Evolutionary conservation across 352 stramenopile species (phyloP), one percentile per base, ranked within the genome.

Genomic region (Sclerospora graminicola): DNA sequence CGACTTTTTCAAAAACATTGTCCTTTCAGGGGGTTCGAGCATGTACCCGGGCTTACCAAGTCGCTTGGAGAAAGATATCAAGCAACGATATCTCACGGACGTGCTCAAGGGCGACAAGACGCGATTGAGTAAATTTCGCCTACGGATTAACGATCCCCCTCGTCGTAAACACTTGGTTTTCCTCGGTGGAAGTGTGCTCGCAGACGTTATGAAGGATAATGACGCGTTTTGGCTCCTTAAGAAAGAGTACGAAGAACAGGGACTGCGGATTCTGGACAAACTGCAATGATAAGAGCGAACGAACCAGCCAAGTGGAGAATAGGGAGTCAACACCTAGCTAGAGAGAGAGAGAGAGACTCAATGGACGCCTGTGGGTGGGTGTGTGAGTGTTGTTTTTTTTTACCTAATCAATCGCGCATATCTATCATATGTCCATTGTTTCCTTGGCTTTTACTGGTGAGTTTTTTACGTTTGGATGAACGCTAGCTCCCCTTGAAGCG

Each of bases 1-100:
- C 4, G 94, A 96, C 43, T 97, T 98, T 36, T 99, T 98, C 66
- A 98, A 97, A 53, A 97, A 99, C 66, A 97, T 99, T 54, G 84
- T 96, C 60, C 75, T 97, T 6, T 93, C 72, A 2, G 89, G 89
- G 21, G 94, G 94, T 14, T 96, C 84, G 14, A 95, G 73, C 57
- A 98, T 98, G 90, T 98, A 97, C 67, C 90, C 90, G n/a, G 94
- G 94, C 24, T 64, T 98, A 14, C 87, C 89, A 5, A 94, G 77
- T 31, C 82, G 91, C 47, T 66, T 97, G 18, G 86, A 97, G 62
- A 95, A 96, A 54, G 90, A 96, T 48, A 89, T 95, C 39, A 66
- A 66, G 47, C 57, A 66, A 41, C 44, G 57, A 19, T 66, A 66
- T 48, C 49, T 91, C 19, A 84, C 63, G 13, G 65, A 94, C 28